Evolutionary conservation across 164 flowering plant genomes (phyloP).

Genomic region (grape (Vitis vinifera)): ASM3070453v1 NC_081812.1:18540501-18541000

Average conservation of each 20-base stretch:
- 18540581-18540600: no score
- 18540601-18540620: no score
- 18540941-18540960: slow-evolving; percentile 80
- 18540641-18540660: no score
- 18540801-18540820: slow-evolving; percentile 57
- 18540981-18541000: slow-evolving; percentile 96
- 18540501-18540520: no score
- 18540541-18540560: no score
- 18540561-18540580: no score
- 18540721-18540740: neutral
- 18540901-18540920: slow-evolving; percentile 99
- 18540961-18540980: slow-evolving; percentile 90
- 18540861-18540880: slow-evolving; percentile 91
- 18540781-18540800: neutral
- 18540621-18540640: no score
- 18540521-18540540: no score
- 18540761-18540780: no score
- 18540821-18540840: slow-evolving; percentile 98
- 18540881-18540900: slow-evolving; percentile 94
- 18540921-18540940: slow-evolving; percentile 88
- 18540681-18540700: no score
- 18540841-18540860: slow-evolving; percentile 78
- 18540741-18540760: no score
- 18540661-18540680: no score
- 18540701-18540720: neutral